Evolutionary conservation across 805 yeast genomes (phyloP), one percentile per base, ranked within the genome.

Genomic region (Cyberlindnera xylosilytica): DNA sequence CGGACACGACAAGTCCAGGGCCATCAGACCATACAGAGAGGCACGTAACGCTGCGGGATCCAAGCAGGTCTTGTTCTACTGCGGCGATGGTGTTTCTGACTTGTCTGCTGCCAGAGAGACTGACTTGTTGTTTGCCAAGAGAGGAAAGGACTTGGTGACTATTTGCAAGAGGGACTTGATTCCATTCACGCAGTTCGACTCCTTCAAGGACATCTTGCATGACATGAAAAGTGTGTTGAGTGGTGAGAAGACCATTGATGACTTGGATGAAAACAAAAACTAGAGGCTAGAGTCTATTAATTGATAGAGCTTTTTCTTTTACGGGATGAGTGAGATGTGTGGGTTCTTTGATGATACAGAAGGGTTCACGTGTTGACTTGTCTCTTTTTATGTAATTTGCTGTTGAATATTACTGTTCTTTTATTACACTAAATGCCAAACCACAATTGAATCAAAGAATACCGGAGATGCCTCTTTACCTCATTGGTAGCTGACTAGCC

Each of bases 81-180:
- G 96, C 58, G 99, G 99, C 45, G 99, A 93, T 63, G 99, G 99
- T 50, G 97, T 93, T 24, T 83, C 95, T 35, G 99, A 93, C 64
- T 71, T 93, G 53, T 79, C 88, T 44, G 99, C 99, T 19, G 97
- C 98, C 19, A 83, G 85, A 59, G 97, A 93, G 64, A 89, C 99
- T 31, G 91, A 93, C 63, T 71, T 91, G 53, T 69, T 93, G 51
- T 93, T 91, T 65, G 99, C 99, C 35, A 91, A 89, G 68, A 79
- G 79, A 51, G 99, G 97, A 38, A 80, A 84, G 56, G 98, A 93
- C 61, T 74, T 93, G 54, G 83, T 91, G 53, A 82, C 81, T 30
- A 91, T 80, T 68, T 93, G 98, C 68, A 74, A 74, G 52, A 70
- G 81, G 36, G 91, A 89, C 61, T 70, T 76, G 27, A 85, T 93